Percentiles rank a stretch among this genome's conserved stretches.
Conservation (phyloP, 352 stramenopile genomes). For the Thalassiosira hispida region DNA sequence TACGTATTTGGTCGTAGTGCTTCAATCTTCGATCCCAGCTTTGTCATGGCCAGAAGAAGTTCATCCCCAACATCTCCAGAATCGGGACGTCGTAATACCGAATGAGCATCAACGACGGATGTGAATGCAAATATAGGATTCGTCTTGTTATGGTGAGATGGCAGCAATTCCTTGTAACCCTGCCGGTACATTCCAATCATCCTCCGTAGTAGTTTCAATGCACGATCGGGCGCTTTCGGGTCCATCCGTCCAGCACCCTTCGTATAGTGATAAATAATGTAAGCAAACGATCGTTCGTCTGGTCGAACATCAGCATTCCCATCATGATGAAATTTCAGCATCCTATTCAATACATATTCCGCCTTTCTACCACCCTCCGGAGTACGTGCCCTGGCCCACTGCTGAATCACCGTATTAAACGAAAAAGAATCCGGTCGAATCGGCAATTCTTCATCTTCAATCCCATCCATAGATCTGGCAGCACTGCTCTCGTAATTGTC, state of each 20-base stretch:
- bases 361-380: conserved; percentile 59
- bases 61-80: conserved; percentile 63
- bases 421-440: conserved; percentile 73
- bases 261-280: conserved; percentile 74
- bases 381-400: conserved; percentile 56
- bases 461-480: conserved; percentile 52
- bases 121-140: conserved; percentile 71
- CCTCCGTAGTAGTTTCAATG: conserved; percentile 65
- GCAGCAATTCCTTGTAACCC: conserved; percentile 66
- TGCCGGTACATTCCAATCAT: conserved; percentile 66
- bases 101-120: conserved; percentile 73
- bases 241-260: conserved; percentile 49
- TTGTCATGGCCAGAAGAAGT: conserved; percentile 59
- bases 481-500: conserved; percentile 56
- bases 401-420: conserved; percentile 77
- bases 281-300: conserved; percentile 67
- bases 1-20: conserved; percentile 62
- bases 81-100: conserved; percentile 57
- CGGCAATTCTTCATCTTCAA: conserved; percentile 64
- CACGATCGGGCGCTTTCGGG: conserved; percentile 64
- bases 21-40: conserved; percentile 48
- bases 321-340: conserved; percentile 68
- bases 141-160: conserved; percentile 45
- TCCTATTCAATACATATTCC: conserved; percentile 63
- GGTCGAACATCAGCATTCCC: conserved; percentile 62